phyloP scores from a whole-genome alignment of 208 protist species.

The Acanthamoeba healyi region DNA sequence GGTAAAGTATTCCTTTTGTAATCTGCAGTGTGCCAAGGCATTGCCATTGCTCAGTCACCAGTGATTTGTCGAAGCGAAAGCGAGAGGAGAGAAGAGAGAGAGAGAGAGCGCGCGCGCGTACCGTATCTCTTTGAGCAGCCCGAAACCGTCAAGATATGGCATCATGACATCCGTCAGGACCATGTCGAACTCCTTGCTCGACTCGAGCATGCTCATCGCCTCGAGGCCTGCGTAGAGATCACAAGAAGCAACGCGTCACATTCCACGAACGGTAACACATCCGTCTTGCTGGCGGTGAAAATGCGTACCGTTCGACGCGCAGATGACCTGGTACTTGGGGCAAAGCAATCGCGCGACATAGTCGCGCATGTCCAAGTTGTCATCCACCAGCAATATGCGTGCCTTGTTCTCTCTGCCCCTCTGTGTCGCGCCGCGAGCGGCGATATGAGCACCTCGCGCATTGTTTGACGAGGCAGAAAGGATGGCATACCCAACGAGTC shows the following conservation, averaged over 20 bases:
- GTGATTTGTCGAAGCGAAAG: too few species aligned
- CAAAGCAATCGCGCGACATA: constrained; percentile 62
- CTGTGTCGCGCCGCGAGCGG: neutral
- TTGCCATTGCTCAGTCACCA: too few species aligned
- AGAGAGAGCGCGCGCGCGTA: too few species aligned
- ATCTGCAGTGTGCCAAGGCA: neutral
- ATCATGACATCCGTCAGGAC: constrained; percentile 80
- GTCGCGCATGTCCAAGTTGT: constrained; percentile 77
- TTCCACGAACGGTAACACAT: too few species aligned
- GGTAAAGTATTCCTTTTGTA: neutral
- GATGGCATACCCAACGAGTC: neutral
- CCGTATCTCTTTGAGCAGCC: constrained; percentile 7
- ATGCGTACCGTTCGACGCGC: constrained; percentile 6
- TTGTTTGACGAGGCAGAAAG: neutral
- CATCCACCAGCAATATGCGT: constrained; percentile 57
- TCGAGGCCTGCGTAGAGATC: constrained; percentile 9
- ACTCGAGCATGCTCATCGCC: neutral
- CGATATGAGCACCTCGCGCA: too few species aligned
- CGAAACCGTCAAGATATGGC: constrained; percentile 75
- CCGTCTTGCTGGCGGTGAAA: too few species aligned
- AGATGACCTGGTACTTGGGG: constrained; percentile 49
- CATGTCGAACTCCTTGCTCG: constrained; percentile 32
- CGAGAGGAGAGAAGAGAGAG: too few species aligned
- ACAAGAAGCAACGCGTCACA: neutral
- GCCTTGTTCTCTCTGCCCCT: neutral